Percentiles rank a stretch among this genome's conserved stretches.
These are phyloP conservation scores for Cylindrotheca closterium DNA, from an alignment of 108 stramenopile species.

Conservation along the genomic window DNA sequence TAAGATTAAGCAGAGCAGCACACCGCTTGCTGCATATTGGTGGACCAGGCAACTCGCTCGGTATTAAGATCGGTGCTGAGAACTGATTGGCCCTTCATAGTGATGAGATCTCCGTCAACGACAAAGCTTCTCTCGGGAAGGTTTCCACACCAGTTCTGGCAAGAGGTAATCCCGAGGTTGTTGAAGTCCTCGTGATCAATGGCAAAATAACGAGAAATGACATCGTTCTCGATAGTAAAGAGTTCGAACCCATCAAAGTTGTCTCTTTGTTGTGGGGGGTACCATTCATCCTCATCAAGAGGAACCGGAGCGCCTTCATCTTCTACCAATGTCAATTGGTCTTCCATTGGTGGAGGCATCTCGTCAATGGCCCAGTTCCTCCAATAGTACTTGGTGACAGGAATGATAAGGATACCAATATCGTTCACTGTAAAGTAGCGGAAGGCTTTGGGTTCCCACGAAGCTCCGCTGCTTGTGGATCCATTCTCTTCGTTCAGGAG, in stretches of 20 bases:
- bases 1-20: background rate
- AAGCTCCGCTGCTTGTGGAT: constrained; percentile 31
- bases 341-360: too few relatives aligned
- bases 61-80: constrained; percentile 38
- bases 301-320: too few relatives aligned
- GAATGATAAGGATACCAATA: constrained; percentile 45
- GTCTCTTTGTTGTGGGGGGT: background rate
- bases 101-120: constrained; percentile 48
- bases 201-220: constrained; percentile 28
- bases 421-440: constrained; percentile 34
- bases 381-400: constrained; percentile 21
- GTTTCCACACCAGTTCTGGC: constrained; percentile 19
- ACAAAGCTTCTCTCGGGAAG: constrained; percentile 45
- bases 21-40: background rate
- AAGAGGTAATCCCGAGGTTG: background rate
- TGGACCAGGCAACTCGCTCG: background rate
- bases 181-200: constrained; percentile 29
- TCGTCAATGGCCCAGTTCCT: too few relatives aligned
- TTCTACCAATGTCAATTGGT: too few relatives aligned
- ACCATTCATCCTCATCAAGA: background rate
- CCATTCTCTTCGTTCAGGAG: constrained; percentile 24
- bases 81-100: constrained; percentile 33
- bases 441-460: constrained; percentile 47
- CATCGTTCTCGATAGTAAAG: constrained; percentile 31
- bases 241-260: constrained; percentile 51